Evolutionary conservation across 345 rosid genomes (phyloP).

Genomic region (Theobroma cacao): DNA sequence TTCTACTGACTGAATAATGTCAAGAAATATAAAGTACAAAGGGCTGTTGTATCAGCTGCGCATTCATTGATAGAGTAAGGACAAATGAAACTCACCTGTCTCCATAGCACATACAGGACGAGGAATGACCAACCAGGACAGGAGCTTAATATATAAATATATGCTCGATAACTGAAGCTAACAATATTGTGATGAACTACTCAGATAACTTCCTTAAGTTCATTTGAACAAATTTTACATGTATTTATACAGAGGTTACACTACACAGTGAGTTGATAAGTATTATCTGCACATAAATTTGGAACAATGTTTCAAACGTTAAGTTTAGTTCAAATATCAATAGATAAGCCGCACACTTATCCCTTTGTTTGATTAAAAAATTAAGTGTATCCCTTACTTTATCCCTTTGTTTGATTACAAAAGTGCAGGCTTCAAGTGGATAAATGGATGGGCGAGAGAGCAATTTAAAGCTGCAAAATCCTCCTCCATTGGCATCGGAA

Average conservation of each 20-base stretch:
- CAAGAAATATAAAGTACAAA: too few relatives aligned
- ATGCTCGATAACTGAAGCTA: not conserved
- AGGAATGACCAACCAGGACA: not conserved
- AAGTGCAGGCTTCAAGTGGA: not conserved
- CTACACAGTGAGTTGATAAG: not conserved
- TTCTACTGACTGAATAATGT: too few relatives aligned
- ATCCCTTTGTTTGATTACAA: not conserved
- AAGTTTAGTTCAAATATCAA: too few relatives aligned
- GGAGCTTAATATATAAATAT: not conserved
- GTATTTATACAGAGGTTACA: too few relatives aligned
- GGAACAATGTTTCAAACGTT: too few relatives aligned
- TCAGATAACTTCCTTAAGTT: too few relatives aligned
- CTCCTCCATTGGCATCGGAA: not conserved
- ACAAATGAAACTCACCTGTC: not conserved
- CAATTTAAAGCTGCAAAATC: not conserved
- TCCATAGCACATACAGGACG: not conserved
- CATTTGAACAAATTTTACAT: too few relatives aligned
- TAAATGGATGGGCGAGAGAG: not conserved
- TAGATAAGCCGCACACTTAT: too few relatives aligned
- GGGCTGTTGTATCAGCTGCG: not conserved
- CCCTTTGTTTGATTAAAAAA: not conserved
- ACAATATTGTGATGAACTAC: too few relatives aligned
- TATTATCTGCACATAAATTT: too few relatives aligned
- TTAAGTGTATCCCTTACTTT: not conserved
- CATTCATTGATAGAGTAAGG: not conserved